Evolutionary conservation across 768 basidiomycete species (phyloP).

Genomic region (Zangia roseola): DNA sequence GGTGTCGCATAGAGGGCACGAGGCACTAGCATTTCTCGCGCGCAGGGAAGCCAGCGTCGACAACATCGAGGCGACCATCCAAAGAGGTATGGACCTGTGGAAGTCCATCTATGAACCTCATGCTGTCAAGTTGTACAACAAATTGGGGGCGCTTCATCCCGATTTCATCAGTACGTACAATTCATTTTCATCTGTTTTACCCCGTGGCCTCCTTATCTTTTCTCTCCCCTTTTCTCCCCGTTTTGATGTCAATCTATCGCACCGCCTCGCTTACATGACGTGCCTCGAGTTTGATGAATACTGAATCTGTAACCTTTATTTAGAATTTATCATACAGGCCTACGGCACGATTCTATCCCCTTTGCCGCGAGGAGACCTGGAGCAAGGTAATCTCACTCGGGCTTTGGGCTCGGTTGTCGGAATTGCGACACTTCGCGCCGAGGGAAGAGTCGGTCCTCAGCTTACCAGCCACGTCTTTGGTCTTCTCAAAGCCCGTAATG

Average conservation of each 20-base stretch:
- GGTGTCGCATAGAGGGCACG: slow-evolving; percentile 15
- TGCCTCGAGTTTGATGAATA: slow-evolving; percentile 33
- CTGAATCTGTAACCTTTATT: slow-evolving; percentile 24
- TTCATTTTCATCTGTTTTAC: slow-evolving; percentile 24
- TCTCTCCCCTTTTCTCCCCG: slow-evolving; percentile 4
- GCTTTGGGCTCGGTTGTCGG: slow-evolving; percentile 83
- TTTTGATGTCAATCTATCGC: slow-evolving; percentile 27
- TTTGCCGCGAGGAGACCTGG: slow-evolving; percentile 60
- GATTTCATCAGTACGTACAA: slow-evolving; percentile 83
- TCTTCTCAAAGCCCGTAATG: slow-evolving; percentile 76
- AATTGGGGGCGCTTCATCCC: slow-evolving; percentile 85
- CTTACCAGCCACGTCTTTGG: slow-evolving; percentile 88
- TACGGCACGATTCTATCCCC: slow-evolving; percentile 81
- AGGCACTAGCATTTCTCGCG: slow-evolving; percentile 23
- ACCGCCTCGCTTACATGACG: slow-evolving; percentile 31
- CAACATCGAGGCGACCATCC: slow-evolving; percentile 66
- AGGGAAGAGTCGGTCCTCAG: slow-evolving; percentile 83
- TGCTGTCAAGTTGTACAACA: slow-evolving; percentile 84
- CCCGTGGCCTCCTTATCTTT: slow-evolving; percentile 37
- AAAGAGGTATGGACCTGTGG: slow-evolving; percentile 75
- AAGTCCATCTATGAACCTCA: slow-evolving; percentile 86
- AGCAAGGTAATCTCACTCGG: slow-evolving; percentile 84
- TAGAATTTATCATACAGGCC: slow-evolving; percentile 84
- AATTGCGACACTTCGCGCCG: slow-evolving; percentile 81
- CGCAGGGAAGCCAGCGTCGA: slow-evolving; percentile 57